A percentile compares a stretch with the other conserved stretches of the same genome.
These are phyloP conservation scores for Penicillium sp. DNA, from an alignment of 2,329 filamentous ascomycete genomes.

Conservation along the genomic window DNA sequence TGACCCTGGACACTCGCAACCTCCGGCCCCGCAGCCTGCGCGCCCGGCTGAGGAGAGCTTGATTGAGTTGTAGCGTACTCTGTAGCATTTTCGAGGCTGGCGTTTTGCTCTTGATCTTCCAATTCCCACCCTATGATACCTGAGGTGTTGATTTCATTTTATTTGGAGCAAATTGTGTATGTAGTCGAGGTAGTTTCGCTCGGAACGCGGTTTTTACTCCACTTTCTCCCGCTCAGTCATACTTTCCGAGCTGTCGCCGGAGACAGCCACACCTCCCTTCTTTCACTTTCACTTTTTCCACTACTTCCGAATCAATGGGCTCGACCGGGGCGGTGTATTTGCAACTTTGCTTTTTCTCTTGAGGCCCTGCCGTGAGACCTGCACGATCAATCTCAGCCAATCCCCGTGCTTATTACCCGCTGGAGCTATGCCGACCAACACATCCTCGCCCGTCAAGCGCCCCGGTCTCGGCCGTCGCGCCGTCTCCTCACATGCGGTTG, in stretches of 20 bases:
- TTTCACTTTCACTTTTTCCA: not conserved
- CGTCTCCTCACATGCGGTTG: conserved; percentile 38
- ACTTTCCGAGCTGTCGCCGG: conserved; percentile 6
- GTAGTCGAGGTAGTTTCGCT: too few relatives aligned
- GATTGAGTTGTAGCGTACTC: conserved; percentile 21
- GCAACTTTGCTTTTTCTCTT: conserved; percentile 22
- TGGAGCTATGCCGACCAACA: conserved; percentile 26
- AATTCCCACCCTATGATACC: conserved; percentile 18
- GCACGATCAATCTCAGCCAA: conserved; percentile 20
- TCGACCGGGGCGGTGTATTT: conserved; percentile 16
- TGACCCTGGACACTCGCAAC: conserved; percentile 12
- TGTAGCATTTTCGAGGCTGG: conserved; percentile 5
- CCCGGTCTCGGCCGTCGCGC: conserved; percentile 38
- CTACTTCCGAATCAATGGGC: conserved; percentile 4
- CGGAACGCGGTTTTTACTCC: too few relatives aligned
- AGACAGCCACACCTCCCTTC: conserved; percentile 7
- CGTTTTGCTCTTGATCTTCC: conserved; percentile 2
- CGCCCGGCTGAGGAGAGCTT: conserved; percentile 22
- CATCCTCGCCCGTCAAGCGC: conserved; percentile 38
- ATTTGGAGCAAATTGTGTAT: too few relatives aligned
- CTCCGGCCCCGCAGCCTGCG: conserved; percentile 12
- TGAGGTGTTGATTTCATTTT: conserved; percentile 7
- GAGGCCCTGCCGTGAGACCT: conserved; percentile 24
- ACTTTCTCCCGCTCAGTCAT: conserved; percentile 2
- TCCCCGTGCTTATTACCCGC: conserved; percentile 23